Conservation (phyloP, 345 rosid species). For the Barbarea vulgaris region DNA sequence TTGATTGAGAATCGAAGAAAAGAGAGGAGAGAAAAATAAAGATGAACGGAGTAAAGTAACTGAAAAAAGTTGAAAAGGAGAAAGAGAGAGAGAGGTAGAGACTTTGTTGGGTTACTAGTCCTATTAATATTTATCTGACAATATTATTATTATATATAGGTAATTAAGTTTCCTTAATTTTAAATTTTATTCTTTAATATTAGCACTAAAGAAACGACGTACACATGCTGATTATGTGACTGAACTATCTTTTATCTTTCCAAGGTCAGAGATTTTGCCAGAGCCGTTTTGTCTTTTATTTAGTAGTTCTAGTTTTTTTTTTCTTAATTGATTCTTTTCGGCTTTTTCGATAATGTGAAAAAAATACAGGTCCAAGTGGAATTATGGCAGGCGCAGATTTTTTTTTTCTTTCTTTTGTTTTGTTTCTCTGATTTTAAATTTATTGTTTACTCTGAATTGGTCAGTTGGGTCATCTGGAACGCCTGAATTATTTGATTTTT, state of each 20-base stretch:
- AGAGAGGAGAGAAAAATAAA: slow-evolving; percentile 1
- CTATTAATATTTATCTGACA: slow-evolving; percentile 25
- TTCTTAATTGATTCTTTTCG: slow-evolving; percentile 19
- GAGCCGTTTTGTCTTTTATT: slow-evolving; percentile 50
- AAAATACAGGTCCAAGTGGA: slow-evolving; percentile 46
- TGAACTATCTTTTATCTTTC: slow-evolving; percentile 55
- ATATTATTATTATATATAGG: slow-evolving; percentile 11
- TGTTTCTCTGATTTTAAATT: slow-evolving; percentile 21
- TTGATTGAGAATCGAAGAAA: slow-evolving; percentile 31
- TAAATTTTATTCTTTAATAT: not conserved
- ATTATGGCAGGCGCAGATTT: slow-evolving; percentile 29
- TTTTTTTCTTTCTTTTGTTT: not conserved
- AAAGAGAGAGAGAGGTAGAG: slow-evolving; percentile 36
- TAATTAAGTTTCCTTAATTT: slow-evolving; percentile 1
- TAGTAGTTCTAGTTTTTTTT: slow-evolving; percentile 30
- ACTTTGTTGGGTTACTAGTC: slow-evolving; percentile 35
- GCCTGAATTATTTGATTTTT: slow-evolving; percentile 61
- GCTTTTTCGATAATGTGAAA: slow-evolving; percentile 36
- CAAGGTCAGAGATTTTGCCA: slow-evolving; percentile 76
- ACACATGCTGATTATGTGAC: slow-evolving; percentile 93
- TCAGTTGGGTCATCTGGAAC: slow-evolving; percentile 65
- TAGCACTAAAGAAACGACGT: slow-evolving; percentile 55
- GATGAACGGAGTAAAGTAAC: slow-evolving; percentile 42
- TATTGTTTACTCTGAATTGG: slow-evolving; percentile 49
- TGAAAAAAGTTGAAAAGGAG: slow-evolving; percentile 39